These are phyloP conservation scores for Ilex asprella DNA, from an alignment of 257 asterid species.

Conservation along the genomic window DNA sequence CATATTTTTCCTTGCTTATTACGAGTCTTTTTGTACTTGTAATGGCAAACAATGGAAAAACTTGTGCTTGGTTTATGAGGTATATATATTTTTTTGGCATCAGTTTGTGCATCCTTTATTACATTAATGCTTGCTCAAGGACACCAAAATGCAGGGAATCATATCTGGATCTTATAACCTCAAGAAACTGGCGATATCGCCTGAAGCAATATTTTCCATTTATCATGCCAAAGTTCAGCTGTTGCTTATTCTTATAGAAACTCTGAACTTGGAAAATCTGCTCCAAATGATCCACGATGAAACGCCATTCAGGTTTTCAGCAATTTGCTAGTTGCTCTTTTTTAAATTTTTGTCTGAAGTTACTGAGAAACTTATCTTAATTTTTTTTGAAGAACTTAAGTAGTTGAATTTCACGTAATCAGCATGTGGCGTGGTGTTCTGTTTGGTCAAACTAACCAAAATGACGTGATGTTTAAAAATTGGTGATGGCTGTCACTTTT, in stretches of 20 bases:
- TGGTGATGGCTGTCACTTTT: not conserved
- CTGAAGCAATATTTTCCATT: slow-evolving; percentile 58
- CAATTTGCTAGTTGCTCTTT: slow-evolving; percentile 5
- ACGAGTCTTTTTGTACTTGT: slow-evolving; percentile 67
- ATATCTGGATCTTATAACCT: slow-evolving; percentile 63
- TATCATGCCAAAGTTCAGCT: slow-evolving; percentile 79
- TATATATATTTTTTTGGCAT: slow-evolving; percentile 25
- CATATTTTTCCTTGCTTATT: slow-evolving; percentile 70
- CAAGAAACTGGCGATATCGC: slow-evolving; percentile 68
- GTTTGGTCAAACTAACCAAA: not conserved
- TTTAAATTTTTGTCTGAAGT: slow-evolving; percentile 8
- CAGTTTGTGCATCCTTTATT: slow-evolving; percentile 6
- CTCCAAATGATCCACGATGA: slow-evolving; percentile 90
- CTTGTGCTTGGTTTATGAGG: slow-evolving; percentile 73
- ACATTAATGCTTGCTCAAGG: slow-evolving; percentile 9
- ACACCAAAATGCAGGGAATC: slow-evolving; percentile 46
- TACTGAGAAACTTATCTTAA: not conserved
- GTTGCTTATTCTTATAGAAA: slow-evolving; percentile 76
- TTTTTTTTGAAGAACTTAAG: too few species aligned
- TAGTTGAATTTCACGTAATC: too few species aligned
- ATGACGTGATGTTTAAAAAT: not conserved
- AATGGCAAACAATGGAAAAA: slow-evolving; percentile 73
- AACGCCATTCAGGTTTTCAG: slow-evolving; percentile 70
- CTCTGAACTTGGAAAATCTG: slow-evolving; percentile 80
- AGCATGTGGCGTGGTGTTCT: too few species aligned